Base-by-base conservation (phyloP, 805 yeast genomes). In the Lachancea dasiensis region DNA sequence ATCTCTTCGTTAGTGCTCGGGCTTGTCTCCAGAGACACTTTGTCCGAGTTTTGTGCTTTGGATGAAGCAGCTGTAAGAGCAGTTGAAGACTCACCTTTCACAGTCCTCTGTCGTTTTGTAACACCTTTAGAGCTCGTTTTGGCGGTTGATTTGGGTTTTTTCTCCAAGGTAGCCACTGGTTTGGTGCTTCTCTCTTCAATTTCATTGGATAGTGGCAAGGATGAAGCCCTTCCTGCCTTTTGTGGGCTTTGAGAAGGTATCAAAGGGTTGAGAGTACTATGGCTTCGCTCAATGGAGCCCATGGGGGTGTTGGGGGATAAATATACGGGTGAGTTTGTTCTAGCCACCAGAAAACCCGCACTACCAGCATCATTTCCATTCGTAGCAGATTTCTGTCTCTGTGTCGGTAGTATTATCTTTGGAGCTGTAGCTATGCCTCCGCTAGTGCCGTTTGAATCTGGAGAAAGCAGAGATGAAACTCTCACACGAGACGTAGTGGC, bases 361-460 rank as follows among this genome's bases (percentile, higher is more conserved):
- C 38, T 27, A 20, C 41, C 46, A 13, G 38, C 11, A 16, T 33
- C 37, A 13, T 33, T 21, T 7, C 35, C 26, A 16, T 25, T 23
- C 3, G 39, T 34, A 7, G 46, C 45, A 14, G 43, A 39, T 8
- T 34, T 38, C 27, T 51, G 56, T 3, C 54, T 49, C 27, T 51
- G 56, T 3, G 56, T 49, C 32, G 56, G 56, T 17, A 51, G 35
- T 34, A 51, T 51, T 8, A 51, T 47, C 22, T 45, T 48, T 9
- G 51, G 53, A 6, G 47, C 33, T 9, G 31, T 25, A 5, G 7
- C 5, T 41, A 18, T n/a, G 21, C 32, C n/a, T n/a, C n/a, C 28
- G 24, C 23, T 10, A 17, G 20, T 11, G 14, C 6, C 19, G 15
- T 20, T 18, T 11, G 22, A 7, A 8, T 27, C 40, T 11, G 31